Evolutionary conservation across 768 basidiomycete genomes (phyloP).

Genomic region (Scleroderma bovista): DNA sequence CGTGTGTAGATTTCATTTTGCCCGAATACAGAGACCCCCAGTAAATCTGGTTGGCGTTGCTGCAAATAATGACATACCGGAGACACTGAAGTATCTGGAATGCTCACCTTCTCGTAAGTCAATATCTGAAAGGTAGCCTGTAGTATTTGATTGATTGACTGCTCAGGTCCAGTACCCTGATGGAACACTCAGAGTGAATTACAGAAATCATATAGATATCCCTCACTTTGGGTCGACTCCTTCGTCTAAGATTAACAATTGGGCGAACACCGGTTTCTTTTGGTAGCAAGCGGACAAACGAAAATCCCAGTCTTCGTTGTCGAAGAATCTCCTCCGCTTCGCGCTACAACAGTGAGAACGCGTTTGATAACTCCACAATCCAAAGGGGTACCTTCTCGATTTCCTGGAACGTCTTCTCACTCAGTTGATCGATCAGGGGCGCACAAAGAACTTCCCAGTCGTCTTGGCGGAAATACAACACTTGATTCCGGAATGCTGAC

Average conservation of each 20-base stretch:
- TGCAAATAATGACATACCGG: slow-evolving; percentile 24
- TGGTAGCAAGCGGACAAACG: slow-evolving; percentile 83
- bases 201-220: not conserved
- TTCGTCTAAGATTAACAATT: slow-evolving; percentile 81
- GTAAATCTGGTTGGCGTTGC: slow-evolving; percentile 54
- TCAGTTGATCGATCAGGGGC: slow-evolving; percentile 76
- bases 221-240: slow-evolving; percentile 34
- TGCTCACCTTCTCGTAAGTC: slow-evolving; percentile 74
- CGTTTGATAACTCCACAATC: not conserved
- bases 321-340: slow-evolving; percentile 63
- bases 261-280: slow-evolving; percentile 95
- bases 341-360: slow-evolving; percentile 32
- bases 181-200: not conserved
- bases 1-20: slow-evolving; percentile 76
- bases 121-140: slow-evolving; percentile 83
- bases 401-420: slow-evolving; percentile 61
- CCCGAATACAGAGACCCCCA: slow-evolving; percentile 82
- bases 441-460: slow-evolving; percentile 84
- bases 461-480: slow-evolving; percentile 91
- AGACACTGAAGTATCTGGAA: not conserved
- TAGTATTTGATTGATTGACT: slow-evolving; percentile 85
- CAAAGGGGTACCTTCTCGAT: slow-evolving; percentile 50
- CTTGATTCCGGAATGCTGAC: slow-evolving; percentile 71
- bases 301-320: slow-evolving; percentile 74
- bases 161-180: slow-evolving; percentile 31